Evolutionary conservation across 1,139 yeast species (phyloP).

Genomic region (Blastobotrys petasosporus): DNA sequence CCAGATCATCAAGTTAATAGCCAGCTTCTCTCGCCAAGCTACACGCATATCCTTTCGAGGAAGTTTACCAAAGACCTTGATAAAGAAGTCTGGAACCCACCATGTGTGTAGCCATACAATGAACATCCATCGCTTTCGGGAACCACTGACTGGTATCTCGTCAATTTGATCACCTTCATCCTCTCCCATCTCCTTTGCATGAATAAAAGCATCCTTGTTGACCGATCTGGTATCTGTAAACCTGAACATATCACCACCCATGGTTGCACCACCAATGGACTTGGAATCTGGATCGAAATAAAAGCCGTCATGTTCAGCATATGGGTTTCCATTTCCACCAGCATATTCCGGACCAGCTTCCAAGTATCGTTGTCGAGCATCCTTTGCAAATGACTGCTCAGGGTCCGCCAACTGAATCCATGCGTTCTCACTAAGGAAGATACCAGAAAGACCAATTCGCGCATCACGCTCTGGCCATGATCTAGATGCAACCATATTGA

Average conservation of each 20-base stretch:
- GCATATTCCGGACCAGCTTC: constrained; percentile 23
- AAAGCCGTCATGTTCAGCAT: constrained; percentile 28
- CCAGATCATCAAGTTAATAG: constrained; percentile 40
- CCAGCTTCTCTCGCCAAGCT: constrained; percentile 41
- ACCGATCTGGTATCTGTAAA: constrained; percentile 29
- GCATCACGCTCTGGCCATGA: constrained; percentile 39
- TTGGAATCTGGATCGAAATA: constrained; percentile 33
- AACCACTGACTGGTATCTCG: constrained; percentile 24
- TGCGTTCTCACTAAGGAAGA: constrained; percentile 37
- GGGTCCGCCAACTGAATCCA: constrained; percentile 40
- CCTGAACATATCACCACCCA: constrained; percentile 37
- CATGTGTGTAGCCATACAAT: constrained; percentile 37
- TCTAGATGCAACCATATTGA: constrained; percentile 26
- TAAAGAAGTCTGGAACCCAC: constrained; percentile 37
- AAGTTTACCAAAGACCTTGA: constrained; percentile 30
- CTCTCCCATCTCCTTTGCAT: constrained; percentile 30
- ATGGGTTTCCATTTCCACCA: constrained; percentile 12
- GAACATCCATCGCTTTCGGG: constrained; percentile 35
- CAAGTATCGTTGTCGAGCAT: constrained; percentile 25
- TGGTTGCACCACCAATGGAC: constrained; percentile 31
- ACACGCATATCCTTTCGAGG: constrained; percentile 35
- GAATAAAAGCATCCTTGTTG: constrained; percentile 28
- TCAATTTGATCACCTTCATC: constrained; percentile 34
- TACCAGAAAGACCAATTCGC: constrained; percentile 38
- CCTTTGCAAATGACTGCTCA: constrained; percentile 32